Conservation (phyloP, 441 rosid species). For the Arabidopsis hybrid region DNA sequence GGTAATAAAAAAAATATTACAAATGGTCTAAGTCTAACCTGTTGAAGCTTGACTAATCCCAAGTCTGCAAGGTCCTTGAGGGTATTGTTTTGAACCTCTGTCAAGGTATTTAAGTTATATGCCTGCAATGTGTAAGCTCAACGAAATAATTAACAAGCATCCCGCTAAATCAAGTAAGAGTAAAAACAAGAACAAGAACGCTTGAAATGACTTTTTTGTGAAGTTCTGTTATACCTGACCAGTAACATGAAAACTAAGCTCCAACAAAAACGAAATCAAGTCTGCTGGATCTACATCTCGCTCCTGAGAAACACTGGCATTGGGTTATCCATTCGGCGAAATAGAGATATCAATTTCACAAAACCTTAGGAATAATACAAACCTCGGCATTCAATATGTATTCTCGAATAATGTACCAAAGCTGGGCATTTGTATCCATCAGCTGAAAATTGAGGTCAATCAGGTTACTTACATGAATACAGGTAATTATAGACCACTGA, state of each 20-base stretch:
- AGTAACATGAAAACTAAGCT: conserved; percentile 93
- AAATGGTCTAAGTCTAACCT: conserved; percentile 64
- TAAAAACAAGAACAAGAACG: conserved; percentile 16
- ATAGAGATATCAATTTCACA: conserved; percentile 27
- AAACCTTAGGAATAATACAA: conserved; percentile 36
- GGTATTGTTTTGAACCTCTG: conserved; percentile 69
- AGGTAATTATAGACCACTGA: conserved; percentile 33
- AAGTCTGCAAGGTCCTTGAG: conserved; percentile 95
- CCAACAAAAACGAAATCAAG: conserved; percentile 90
- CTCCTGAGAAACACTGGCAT: conserved; percentile 62
- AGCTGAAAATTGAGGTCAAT: conserved; percentile 57
- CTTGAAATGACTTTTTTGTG: neutral
- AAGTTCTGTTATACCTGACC: conserved; percentile 71
- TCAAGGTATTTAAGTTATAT: conserved; percentile 80
- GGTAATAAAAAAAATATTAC: conserved; percentile 25
- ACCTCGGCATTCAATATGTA: conserved; percentile 97
- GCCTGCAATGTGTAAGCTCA: conserved; percentile 56
- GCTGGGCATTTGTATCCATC: conserved; percentile 98
- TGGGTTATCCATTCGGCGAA: neutral
- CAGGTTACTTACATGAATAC: conserved; percentile 37
- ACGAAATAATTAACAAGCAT: conserved; percentile 17
- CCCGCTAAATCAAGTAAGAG: conserved; percentile 1
- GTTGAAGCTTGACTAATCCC: conserved; percentile 97
- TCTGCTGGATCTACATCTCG: conserved; percentile 84
- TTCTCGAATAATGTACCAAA: conserved; percentile 97